These are phyloP conservation scores for Fusarium aywerte DNA, from an alignment of 2,329 filamentous ascomycete species.

Conservation along the genomic window DNA sequence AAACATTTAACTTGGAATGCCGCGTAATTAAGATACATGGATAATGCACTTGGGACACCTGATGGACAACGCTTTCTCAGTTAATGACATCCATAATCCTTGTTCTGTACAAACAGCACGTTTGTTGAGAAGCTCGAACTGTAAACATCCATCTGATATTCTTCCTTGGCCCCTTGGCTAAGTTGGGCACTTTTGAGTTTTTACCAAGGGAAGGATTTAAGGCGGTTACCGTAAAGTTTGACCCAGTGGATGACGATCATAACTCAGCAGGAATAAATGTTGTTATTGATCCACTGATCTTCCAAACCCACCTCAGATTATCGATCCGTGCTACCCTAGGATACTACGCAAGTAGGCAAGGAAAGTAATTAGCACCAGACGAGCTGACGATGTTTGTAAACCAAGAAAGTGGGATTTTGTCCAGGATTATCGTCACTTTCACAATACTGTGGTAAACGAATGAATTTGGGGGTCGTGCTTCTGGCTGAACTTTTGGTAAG, in stretches of 20 bases:
- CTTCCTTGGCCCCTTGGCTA: not conserved
- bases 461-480: not conserved
- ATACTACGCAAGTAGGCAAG: not conserved
- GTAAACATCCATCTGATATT: not conserved
- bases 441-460: no score
- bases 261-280: not conserved
- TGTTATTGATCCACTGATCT: conserved; percentile 9
- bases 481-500: not conserved
- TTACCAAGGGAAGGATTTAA: not conserved
- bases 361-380: not conserved
- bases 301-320: conserved; percentile 3
- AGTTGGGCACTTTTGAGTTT: not conserved
- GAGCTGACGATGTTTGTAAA: not conserved
- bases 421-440: not conserved
- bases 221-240: not conserved
- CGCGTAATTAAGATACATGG: not conserved
- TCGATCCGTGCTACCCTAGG: not conserved
- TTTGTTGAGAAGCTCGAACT: not conserved
- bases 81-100: not conserved
- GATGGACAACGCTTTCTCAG: not conserved
- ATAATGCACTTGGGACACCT: not conserved
- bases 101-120: not conserved
- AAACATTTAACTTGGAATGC: not conserved
- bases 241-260: not conserved
- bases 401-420: not conserved